Conservation (phyloP, 2,329 filamentous ascomycete genomes). For the Graphilbum ipis-grandicollis region DNA sequence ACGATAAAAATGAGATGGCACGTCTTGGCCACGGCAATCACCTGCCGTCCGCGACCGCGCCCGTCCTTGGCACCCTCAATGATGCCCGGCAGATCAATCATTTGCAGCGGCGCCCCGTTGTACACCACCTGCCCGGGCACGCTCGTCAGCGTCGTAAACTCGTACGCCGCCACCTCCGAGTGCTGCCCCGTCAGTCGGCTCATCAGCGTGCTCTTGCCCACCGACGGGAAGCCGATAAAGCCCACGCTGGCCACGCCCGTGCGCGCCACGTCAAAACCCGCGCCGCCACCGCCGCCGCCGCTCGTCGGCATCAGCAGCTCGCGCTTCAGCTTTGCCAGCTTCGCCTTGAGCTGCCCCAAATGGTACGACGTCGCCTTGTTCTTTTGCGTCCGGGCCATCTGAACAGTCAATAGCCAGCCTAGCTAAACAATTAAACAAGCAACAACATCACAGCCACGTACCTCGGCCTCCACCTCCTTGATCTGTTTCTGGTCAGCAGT, state of each 20-base stretch:
- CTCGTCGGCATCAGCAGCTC: slow-evolving; percentile 76
- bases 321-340: slow-evolving; percentile 92
- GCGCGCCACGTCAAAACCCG: slow-evolving; percentile 92
- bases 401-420: slow-evolving; percentile 5
- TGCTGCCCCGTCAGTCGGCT: slow-evolving; percentile 87
- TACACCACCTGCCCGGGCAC: slow-evolving; percentile 92
- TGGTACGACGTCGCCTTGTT: slow-evolving; percentile 93
- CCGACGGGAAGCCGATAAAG: slow-evolving; percentile 95
- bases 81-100: slow-evolving; percentile 95
- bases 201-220: slow-evolving; percentile 97
- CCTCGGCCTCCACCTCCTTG: slow-evolving; percentile 91
- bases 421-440: too few species aligned
- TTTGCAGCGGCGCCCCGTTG: slow-evolving; percentile 94
- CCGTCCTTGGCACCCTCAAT: slow-evolving; percentile 98
- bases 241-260: slow-evolving; percentile 95
- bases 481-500: too few species aligned
- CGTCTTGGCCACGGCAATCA: slow-evolving; percentile 97
- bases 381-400: slow-evolving; percentile 96
- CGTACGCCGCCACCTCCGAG: slow-evolving; percentile 91
- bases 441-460: too few species aligned
- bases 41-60: slow-evolving; percentile 90
- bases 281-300: slow-evolving; percentile 65
- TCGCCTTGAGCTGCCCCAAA: slow-evolving; percentile 91
- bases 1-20: slow-evolving; percentile 99
- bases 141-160: slow-evolving; percentile 95